Conservation (phyloP, 176 grass and related monocot genomes). For the Miscanthus lutarioriparius region DNA sequence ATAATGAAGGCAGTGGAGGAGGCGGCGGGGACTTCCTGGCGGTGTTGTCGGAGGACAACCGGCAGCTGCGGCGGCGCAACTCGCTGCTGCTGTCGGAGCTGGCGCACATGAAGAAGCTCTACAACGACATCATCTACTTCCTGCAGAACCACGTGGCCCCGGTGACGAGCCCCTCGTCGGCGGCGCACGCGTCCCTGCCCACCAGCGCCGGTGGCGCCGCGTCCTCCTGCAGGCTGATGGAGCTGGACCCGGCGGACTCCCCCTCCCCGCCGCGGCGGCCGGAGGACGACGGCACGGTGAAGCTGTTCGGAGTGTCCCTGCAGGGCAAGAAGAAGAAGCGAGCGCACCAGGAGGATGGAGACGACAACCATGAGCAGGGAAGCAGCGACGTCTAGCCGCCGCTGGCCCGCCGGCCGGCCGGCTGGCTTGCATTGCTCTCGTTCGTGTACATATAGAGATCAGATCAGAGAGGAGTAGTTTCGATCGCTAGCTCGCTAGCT, state of each 20-base stretch:
- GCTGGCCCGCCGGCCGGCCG: neutral
- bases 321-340: constrained; percentile 66
- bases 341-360: constrained; percentile 33
- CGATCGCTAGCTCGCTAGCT: constrained; percentile 17
- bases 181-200: neutral
- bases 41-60: constrained; percentile 88
- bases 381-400: constrained; percentile 35
- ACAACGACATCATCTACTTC: constrained; percentile 96
- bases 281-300: constrained; percentile 47
- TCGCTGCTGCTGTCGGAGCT: constrained; percentile 82
- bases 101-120: constrained; percentile 95
- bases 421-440: neutral
- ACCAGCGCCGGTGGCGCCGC: neutral
- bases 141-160: constrained; percentile 82
- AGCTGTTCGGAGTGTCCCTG: constrained; percentile 89
- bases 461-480: constrained; percentile 32
- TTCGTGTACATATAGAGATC: constrained; percentile 44
- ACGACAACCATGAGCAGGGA: constrained; percentile 38
- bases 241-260: constrained; percentile 42
- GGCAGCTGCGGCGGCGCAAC: constrained; percentile 73
- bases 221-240: constrained; percentile 46
- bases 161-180: constrained; percentile 37
- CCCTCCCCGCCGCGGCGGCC: constrained; percentile 2
- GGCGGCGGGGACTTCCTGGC: constrained; percentile 55
- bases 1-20: neutral